Percentiles rank a stretch among this genome's conserved stretches.
Evolutionary conservation across 1,284 basidiomycete genomes (phyloP).

Genomic region (Cerioporus squamosus): DNA sequence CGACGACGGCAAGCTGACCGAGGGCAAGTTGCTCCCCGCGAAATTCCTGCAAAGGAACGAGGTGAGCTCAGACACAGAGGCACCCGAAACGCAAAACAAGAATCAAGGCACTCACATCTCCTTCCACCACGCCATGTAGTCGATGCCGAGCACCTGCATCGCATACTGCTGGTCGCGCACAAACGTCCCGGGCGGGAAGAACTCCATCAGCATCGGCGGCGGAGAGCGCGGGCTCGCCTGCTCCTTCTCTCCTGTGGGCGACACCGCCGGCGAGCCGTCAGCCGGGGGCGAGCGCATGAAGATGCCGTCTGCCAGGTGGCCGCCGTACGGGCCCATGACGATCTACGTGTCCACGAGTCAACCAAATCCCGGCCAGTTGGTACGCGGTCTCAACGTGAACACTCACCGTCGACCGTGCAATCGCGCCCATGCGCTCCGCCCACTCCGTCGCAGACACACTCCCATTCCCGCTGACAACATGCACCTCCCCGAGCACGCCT

Average conservation of each 20-base stretch:
- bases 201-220: constrained; percentile 64
- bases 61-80: no score
- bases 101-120: constrained; percentile 46
- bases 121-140: constrained; percentile 78
- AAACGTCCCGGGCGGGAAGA: constrained; percentile 78
- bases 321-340: constrained; percentile 73
- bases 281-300: constrained; percentile 65
- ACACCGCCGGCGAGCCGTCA: constrained; percentile 7
- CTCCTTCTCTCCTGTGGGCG: constrained; percentile 8
- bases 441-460: constrained; percentile 45
- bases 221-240: constrained; percentile 1
- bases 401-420: constrained; percentile 75
- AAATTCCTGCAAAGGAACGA: constrained; percentile 36
- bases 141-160: constrained; percentile 66
- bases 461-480: constrained; percentile 63
- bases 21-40: constrained; percentile 36
- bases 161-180: constrained; percentile 70
- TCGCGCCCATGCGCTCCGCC: constrained; percentile 63
- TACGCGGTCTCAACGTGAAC: constrained; percentile 1
- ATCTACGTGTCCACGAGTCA: constrained; percentile 46
- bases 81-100: no score
- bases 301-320: constrained; percentile 71
- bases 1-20: constrained; percentile 44
- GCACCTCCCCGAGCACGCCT: constrained; percentile 64
- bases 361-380: constrained; percentile 2